A percentile compares a stretch with the other conserved stretches of the same genome.
Conservation (phyloP, 306 rosid genomes). For the Quercus wislizeni region DNA sequence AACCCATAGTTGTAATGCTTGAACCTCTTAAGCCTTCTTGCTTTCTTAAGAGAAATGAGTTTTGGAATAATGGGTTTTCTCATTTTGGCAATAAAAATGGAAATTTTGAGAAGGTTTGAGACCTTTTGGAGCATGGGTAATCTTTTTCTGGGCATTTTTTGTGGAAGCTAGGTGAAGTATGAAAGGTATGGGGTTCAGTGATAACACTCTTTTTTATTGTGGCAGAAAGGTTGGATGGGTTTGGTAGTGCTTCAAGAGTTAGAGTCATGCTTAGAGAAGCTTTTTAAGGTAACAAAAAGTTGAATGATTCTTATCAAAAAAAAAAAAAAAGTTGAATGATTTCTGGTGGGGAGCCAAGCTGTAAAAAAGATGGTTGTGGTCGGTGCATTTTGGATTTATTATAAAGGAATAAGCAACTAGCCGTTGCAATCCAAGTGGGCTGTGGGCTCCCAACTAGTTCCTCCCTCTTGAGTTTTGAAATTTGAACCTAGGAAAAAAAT, state of each 20-base stretch:
- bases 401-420: slow-evolving; percentile 37
- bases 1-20: slow-evolving; percentile 41
- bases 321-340: slow-evolving; percentile 25
- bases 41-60: slow-evolving; percentile 34
- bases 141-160: slow-evolving; percentile 44
- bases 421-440: slow-evolving; percentile 40
- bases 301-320: neutral
- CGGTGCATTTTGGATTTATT: slow-evolving; percentile 39
- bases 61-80: slow-evolving; percentile 43
- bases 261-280: neutral
- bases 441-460: neutral
- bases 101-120: slow-evolving; percentile 31
- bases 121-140: slow-evolving; percentile 38
- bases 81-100: slow-evolving; percentile 35
- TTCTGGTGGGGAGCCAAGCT: slow-evolving; percentile 48
- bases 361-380: slow-evolving; percentile 43
- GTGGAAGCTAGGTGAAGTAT: neutral
- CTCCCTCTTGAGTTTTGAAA: slow-evolving; percentile 3
- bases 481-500: neutral
- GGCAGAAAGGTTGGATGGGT: slow-evolving; percentile 5
- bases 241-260: neutral
- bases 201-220: neutral
- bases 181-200: neutral
- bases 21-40: slow-evolving; percentile 25
- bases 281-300: slow-evolving; percentile 41